Evolutionary conservation across 805 yeast genomes (phyloP), one percentile per base, ranked within the genome.

Genomic region (Candida germanica): DNA sequence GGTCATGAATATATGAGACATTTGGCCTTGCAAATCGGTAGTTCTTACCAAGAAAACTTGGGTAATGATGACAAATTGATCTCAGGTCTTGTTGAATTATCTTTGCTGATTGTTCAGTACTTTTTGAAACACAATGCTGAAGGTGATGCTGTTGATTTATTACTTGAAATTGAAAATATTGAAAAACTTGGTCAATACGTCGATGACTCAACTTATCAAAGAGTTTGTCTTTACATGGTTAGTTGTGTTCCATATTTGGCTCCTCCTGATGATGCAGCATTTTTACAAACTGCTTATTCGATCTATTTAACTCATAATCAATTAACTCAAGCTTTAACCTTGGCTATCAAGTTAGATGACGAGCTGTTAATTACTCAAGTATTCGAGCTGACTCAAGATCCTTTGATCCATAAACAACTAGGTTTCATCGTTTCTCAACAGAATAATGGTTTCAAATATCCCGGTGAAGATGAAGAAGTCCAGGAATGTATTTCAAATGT

Each of bases 1-100:
- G 99, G 98, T 29, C 98, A 93, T 59, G 99, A 93, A 64, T 93
- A 93, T 59, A 79, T 91, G 53, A 88, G 98, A 56, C 98, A 93
- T 64, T 72, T 93, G 53, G 95, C 98, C 2, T 68, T 93, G 42
- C 97, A 93, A 64, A 87, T 93, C 50, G 98, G 98, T 42, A 91
- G 84, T 54, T 85, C 83, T 36, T 85, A 79, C 59, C 81, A 78
- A 48, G 80, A 73, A 43, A 47, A 56, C 44, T 42, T 56, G 41
- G 71, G 70, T 11, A 33, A 48, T 3, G 64, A 65, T 31, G 71
- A 66, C 36, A 55, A 39, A 4, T 46, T 53, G 24, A 58, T 58
- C 20, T 49, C 51, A 6, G 69, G 73, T 27, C 68, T 93, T 44
- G 61, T 83, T 36, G 69, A 74, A 31, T 71, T 93, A 47, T 75